Evolutionary conservation across 441 rosid genomes (phyloP).

Genomic region (Populus hybrid): DNA sequence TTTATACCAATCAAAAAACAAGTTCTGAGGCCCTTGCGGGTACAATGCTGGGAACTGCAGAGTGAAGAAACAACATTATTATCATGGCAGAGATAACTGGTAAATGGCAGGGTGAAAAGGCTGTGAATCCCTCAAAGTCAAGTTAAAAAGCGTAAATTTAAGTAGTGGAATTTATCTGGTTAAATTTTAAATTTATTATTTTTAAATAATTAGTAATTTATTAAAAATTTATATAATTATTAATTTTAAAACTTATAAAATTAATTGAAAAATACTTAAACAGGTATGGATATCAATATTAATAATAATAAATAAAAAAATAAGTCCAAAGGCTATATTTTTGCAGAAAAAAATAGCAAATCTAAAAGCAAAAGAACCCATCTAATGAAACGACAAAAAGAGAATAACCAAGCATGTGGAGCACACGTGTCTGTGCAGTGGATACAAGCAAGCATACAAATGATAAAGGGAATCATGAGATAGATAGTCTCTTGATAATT

Average conservation of each 20-base stretch:
- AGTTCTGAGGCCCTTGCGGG: conserved; percentile 89
- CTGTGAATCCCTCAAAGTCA: conserved; percentile 91
- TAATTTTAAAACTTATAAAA: no score
- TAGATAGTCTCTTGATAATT: conserved; percentile 21
- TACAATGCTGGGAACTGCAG: conserved; percentile 91
- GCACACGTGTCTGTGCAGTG: not conserved
- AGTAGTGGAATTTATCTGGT: no score
- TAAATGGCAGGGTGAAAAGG: conserved; percentile 42
- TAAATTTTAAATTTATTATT: no score
- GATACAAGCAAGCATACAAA: conserved; percentile 10
- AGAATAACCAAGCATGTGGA: not conserved
- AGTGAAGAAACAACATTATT: conserved; percentile 6
- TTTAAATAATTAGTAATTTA: no score
- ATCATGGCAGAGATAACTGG: conserved; percentile 2
- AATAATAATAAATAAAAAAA: no score
- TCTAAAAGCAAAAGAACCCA: conserved; percentile 39
- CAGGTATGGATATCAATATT: no score
- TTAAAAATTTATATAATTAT: no score
- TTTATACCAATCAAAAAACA: conserved; percentile 90
- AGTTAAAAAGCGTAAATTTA: no score
- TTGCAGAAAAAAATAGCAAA: conserved; percentile 99
- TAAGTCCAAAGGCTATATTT: conserved; percentile 96
- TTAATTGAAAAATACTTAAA: no score
- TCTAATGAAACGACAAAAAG: not conserved
- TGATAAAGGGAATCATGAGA: conserved; percentile 2